Base-by-base conservation (phyloP, 768 basidiomycete genomes). In the Rhodotorula babjevae region DNA sequence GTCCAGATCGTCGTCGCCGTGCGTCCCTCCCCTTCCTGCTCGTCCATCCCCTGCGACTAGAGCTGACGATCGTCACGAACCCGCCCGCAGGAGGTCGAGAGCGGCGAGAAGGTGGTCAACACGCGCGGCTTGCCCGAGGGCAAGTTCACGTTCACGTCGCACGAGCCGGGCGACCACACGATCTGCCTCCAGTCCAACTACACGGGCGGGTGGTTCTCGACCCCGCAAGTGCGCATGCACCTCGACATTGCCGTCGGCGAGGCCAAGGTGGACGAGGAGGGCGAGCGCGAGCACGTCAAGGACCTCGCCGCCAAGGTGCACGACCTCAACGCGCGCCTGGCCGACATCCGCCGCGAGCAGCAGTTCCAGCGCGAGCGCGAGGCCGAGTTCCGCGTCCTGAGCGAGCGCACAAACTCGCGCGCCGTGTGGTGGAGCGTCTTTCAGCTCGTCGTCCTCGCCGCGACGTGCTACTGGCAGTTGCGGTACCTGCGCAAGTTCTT, bases 281-380 rank as follows among this genome's bases (percentile, higher is more conserved):
- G 90, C 65, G 93, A 95, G 82, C 86, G 92, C 42, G 87, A 86
- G 18, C 93, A 94, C 80, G 87, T 94, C 40, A 89, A 88, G 7
- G 88, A 90, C 77, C 83, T 94, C 49, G 89, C 91, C 0, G 79
- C 85, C 61, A 92, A 92, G 81, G 85, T 99, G 67, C 88, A 92
- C 40, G 96, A 98, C 78, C 84, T 99, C 72, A 99, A 98, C 82
- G 86, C 88, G 79, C 95, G 93, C 81, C 84, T 99, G 61, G 91
- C 91, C 81, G 93, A 95, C 77, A 90, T 98, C 67, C 85, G 92
- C 59, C 85, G 93, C 36, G 96, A 98, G 82, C 96, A 99, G 82
- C 91, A 94, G 82, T 99, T 97, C 80, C 95, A 98, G 83, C 86
- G 96, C 56, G 95, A 99, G 82, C 84, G 96, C 75, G 96, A 99